These are phyloP conservation scores for Sugiyamaella valdiviana DNA, from an alignment of 805 yeast genomes.

Conservation along the genomic window DNA sequence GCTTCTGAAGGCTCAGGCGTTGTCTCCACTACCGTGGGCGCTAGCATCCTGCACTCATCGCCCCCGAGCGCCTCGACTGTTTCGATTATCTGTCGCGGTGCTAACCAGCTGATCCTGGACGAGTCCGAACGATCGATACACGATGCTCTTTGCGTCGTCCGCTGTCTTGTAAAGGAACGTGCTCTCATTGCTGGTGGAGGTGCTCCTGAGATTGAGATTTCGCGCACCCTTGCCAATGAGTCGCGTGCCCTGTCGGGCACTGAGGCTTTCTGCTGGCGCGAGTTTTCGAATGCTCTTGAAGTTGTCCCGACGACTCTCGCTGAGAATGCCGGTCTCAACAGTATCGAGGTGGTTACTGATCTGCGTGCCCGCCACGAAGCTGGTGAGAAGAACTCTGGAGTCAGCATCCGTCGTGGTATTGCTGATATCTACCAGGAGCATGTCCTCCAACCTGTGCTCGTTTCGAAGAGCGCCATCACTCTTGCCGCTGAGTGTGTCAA, in stretches of 20 bases:
- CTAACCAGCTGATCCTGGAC: constrained; percentile 81
- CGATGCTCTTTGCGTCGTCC: constrained; percentile 90
- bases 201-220: constrained; percentile 91
- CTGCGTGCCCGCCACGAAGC: constrained; percentile 83
- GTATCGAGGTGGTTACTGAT: constrained; percentile 87
- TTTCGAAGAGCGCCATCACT: constrained; percentile 87
- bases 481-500: constrained; percentile 96
- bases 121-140: constrained; percentile 97
- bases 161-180: constrained; percentile 81
- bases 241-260: constrained; percentile 71
- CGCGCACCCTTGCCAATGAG: constrained; percentile 67
- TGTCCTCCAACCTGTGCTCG: constrained; percentile 93
- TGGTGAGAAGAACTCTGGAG: constrained; percentile 93
- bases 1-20: neutral
- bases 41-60: constrained; percentile 7
- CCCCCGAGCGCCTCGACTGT: constrained; percentile 47
- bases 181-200: constrained; percentile 98
- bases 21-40: neutral
- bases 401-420: constrained; percentile 88
- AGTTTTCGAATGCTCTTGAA: constrained; percentile 86
- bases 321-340: constrained; percentile 90
- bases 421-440: constrained; percentile 91
- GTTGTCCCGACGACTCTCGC: constrained; percentile 91
- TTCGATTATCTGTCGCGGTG: constrained; percentile 91
- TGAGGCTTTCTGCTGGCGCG: constrained; percentile 85